Evolutionary conservation across 1,284 basidiomycete species (phyloP).

Genomic region (Puccinia novopanici): DNA sequence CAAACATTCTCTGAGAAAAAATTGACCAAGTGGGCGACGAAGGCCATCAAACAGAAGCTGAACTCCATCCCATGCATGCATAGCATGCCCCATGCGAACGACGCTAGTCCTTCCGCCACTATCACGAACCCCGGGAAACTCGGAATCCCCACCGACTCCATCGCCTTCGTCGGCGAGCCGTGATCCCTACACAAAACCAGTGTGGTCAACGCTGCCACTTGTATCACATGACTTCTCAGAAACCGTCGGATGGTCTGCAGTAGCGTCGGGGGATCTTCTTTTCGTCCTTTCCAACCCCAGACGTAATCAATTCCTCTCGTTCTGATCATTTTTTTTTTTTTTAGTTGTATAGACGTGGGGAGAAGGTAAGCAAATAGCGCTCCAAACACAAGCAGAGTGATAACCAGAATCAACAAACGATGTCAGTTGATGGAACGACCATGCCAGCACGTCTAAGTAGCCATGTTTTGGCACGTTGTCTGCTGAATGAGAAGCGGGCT

Average conservation of each 20-base stretch:
- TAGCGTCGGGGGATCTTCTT: background rate
- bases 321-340: background rate
- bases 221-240: background rate
- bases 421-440: constrained; percentile 24
- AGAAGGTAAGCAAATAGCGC: background rate
- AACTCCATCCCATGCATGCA: constrained; percentile 28
- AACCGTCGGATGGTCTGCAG: background rate
- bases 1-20: background rate
- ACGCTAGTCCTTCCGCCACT: constrained; percentile 23
- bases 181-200: constrained; percentile 23
- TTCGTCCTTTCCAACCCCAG: constrained; percentile 33
- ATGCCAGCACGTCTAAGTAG: constrained; percentile 12
- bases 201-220: background rate
- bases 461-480: background rate
- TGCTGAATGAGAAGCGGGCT: background rate
- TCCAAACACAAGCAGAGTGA: background rate
- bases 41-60: background rate
- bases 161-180: constrained; percentile 19
- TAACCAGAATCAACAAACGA: constrained; percentile 25
- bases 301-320: constrained; percentile 34
- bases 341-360: too few relatives aligned
- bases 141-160: constrained; percentile 14
- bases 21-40: constrained; percentile 4
- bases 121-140: background rate
- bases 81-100: constrained; percentile 16